Evolutionary conservation across 176 grass and related monocot genomes (phyloP), one percentile per base, ranked within the genome.

Genomic region (Aegilops speltoides): DNA sequence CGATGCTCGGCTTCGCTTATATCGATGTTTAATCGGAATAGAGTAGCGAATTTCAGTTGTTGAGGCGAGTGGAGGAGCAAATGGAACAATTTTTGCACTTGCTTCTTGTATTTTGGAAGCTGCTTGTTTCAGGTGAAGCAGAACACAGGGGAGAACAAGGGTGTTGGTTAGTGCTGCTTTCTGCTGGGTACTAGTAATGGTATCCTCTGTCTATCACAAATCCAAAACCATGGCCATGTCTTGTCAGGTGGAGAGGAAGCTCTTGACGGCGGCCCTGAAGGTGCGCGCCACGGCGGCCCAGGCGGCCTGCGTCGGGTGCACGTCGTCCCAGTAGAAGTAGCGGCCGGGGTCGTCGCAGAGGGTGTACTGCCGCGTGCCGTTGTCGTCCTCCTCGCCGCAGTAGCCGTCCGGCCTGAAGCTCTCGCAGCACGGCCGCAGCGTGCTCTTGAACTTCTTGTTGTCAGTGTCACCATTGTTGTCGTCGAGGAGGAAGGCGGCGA

Each of bases 321-420:
- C 93, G 17, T 92, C 86, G 34, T 98, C 96, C 96, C 93, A 98
- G 83, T 94, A 98, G 81, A 98, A 92, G 23, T 93, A 79, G 3
- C 90, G 71, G 14, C 57, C 63, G 0, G 89, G 84, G 29, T 93
- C 85, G 16, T 16, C 32, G 52, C 93, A 95, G 16, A 98, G 56
- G 26, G 46, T 19, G 88, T 95, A 95, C 83, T 65, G 64, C 34
- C 37, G 64, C 19, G 80, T 90, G 46, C 93, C 93, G 54, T 61
- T 82, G 10, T 86, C 91, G 72, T 98, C 93, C 61, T 88, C n/a
- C 77, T 98, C 60, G 13, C 96, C 96, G 83, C 93, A 98, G 69
- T 91, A 79, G 4, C 83, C 89, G 54, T 83, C 88, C 5, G 84
- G 33, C 63, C 8, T 45, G 20, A 89, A 86, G 74, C 84, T 86